These are phyloP conservation scores for Aspergillus luchuensis DNA, from an alignment of 2,329 filamentous ascomycete genomes.

Conservation along the genomic window DNA sequence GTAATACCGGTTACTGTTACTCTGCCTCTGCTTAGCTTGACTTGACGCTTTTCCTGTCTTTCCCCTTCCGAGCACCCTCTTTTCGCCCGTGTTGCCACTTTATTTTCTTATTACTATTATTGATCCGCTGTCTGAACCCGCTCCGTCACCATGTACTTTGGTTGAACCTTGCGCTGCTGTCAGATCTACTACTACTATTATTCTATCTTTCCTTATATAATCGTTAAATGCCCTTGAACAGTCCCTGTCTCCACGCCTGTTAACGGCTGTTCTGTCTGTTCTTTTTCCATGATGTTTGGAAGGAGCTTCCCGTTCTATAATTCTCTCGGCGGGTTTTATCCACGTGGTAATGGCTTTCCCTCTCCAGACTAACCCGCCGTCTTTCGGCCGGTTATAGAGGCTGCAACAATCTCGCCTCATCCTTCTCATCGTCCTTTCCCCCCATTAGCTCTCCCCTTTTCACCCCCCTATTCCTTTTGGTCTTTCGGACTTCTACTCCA, in stretches of 20 bases:
- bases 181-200: not conserved
- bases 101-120: slow-evolving; percentile 3
- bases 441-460: not conserved
- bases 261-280: slow-evolving; percentile 17
- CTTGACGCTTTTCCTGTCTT: not conserved
- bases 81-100: slow-evolving; percentile 13
- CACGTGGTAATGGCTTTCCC: slow-evolving; percentile 43
- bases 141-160: slow-evolving; percentile 17
- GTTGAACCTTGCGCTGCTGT: slow-evolving; percentile 7
- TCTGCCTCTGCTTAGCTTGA: slow-evolving; percentile 6
- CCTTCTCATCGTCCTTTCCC: not conserved
- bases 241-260: slow-evolving; percentile 3
- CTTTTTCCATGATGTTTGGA: slow-evolving; percentile 41
- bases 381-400: not conserved
- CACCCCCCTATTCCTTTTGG: not conserved
- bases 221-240: not conserved
- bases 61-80: slow-evolving; percentile 17
- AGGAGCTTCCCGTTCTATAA: slow-evolving; percentile 43
- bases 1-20: slow-evolving; percentile 39
- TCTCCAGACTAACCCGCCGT: slow-evolving; percentile 4
- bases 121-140: not conserved
- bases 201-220: not conserved
- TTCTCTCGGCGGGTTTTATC: slow-evolving; percentile 42
- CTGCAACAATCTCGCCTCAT: slow-evolving; percentile 8
- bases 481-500: not conserved